A percentile compares a stretch with the other conserved stretches of the same genome.
phyloP scores from a whole-genome alignment of 129 eudicot species.

The Tanacetum coccineum region DNA sequence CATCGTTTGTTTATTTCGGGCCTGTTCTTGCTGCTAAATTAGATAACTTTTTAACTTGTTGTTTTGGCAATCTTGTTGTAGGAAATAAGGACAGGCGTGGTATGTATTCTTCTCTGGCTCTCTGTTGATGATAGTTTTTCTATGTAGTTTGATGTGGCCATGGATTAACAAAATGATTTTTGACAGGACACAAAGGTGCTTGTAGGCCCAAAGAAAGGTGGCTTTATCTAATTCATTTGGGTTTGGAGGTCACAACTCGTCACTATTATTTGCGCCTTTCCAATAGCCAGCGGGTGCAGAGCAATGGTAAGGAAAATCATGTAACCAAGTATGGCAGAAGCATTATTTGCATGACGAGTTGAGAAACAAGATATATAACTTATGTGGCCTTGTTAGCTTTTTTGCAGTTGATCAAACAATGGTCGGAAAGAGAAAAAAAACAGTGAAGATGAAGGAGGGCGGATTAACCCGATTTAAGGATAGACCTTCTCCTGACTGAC shows the following conservation, averaged over 20 bases:
- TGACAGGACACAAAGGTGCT: conserved; percentile 57
- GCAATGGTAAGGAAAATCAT: conserved; percentile 23
- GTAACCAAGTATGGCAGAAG: no score
- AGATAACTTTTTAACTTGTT: background rate
- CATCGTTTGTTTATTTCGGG: background rate
- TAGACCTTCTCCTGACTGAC: no score
- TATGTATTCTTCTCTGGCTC: conserved; percentile 40
- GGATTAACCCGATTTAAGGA: no score
- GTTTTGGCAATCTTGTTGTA: conserved; percentile 32
- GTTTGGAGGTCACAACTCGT: conserved; percentile 90
- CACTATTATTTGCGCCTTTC: conserved; percentile 80
- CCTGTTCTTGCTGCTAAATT: background rate
- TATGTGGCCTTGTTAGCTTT: no score
- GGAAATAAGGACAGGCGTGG: conserved; percentile 97
- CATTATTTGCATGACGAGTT: no score
- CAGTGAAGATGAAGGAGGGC: no score
- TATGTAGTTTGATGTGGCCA: background rate
- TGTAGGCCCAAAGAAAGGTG: conserved; percentile 83
- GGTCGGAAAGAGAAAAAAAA: no score
- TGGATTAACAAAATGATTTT: conserved; percentile 1
- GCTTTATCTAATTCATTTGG: conserved; percentile 92
- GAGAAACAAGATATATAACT: no score
- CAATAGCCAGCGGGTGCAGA: conserved; percentile 24
- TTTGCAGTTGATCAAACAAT: no score
- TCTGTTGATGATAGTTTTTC: no score